Base-by-base conservation (phyloP, 495 filamentous ascomycete genomes). In the Aspergillus carlsbadensis region DNA sequence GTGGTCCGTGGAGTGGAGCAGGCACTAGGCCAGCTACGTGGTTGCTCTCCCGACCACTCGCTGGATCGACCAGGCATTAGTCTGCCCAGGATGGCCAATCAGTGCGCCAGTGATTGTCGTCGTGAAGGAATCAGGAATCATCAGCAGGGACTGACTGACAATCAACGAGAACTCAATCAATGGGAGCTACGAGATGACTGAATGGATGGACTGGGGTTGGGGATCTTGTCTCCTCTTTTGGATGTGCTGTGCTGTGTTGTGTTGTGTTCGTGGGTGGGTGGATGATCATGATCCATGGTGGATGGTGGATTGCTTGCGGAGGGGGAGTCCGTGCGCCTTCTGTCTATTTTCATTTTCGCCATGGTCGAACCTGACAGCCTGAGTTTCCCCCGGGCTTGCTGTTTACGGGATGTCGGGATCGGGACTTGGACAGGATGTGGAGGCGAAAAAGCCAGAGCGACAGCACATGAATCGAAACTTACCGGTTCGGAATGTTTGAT, bases 41-140 rank as follows among this genome's bases (percentile, higher is more conserved):
- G 62, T 61, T 37, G 56, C 52, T 52, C 56, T 57, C 52, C 48
- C 52, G 26, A 49, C 62, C 62, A 65, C 52, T 65, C 62, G 59
- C 56, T 58, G 4, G 49, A 42, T 52, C 60, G 40, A 53, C 40
- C 49, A 49, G 41, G 49, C 50, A 51, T 43, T 33, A 31, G 36
- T 35, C 15, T 41, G 41, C 6, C 1, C 20, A 33, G 37, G 17
- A 42, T 22, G 50, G 14, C 53, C 43, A 49, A 56, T 49, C 52
- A 13, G 10, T 21, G 35, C 7, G 20, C 14, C 8, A 10, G 6
- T 4, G 15, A 36, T 21, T 36, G 17, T 37, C 17, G 11, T 37
- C 21, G 15, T 17, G 33, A 41, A n/a, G 13, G 39, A 20, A 41
- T 3, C 5, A 26, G 35, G 34, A 29, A 29, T 8, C 3, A 29